These are phyloP conservation scores for Fusarium veterinarium DNA, from an alignment of 2,329 filamentous ascomycete species.

Conservation along the genomic window DNA sequence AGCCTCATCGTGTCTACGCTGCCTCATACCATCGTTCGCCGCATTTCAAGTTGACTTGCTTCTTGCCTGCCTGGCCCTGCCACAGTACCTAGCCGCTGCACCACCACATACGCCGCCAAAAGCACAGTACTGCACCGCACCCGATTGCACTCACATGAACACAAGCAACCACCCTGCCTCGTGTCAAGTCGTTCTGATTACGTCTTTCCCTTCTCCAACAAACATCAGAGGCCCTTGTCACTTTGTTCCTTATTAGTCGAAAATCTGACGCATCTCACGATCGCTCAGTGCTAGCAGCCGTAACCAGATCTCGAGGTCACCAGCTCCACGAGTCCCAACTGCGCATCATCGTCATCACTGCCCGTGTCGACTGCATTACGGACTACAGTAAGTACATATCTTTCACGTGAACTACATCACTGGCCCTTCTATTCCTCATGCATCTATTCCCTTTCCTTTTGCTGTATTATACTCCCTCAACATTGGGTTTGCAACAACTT, in stretches of 20 bases:
- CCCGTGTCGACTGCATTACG: conserved; percentile 13
- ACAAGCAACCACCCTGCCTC: conserved; percentile 36
- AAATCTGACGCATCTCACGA: conserved; percentile 34
- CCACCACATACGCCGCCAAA: conserved; percentile 38
- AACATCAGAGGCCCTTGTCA: conserved; percentile 31
- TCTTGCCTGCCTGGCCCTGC: conserved; percentile 29
- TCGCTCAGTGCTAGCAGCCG: conserved; percentile 42
- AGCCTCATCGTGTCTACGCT: conserved; percentile 29
- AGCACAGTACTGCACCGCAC: conserved; percentile 38
- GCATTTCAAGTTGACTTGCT: conserved; percentile 23
- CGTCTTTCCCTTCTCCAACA: conserved; percentile 22
- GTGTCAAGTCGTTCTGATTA: conserved; percentile 25
- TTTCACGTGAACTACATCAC: conserved; percentile 7
- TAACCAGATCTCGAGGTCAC: conserved; percentile 38
- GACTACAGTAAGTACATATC: conserved; percentile 34
- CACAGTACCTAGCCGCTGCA: conserved; percentile 39
- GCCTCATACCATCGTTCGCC: not conserved
- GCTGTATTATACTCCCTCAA: not conserved
- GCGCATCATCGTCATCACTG: conserved; percentile 41
- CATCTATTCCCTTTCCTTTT: not conserved
- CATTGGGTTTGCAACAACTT: conserved; percentile 7
- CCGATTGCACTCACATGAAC: conserved; percentile 38
- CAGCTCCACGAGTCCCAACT: conserved; percentile 32
- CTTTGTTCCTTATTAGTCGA: conserved; percentile 17
- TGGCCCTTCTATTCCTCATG: not conserved